Evolutionary conservation across 768 basidiomycete genomes (phyloP), one percentile per base, ranked within the genome.

Genomic region (Inosperma sp.): DNA sequence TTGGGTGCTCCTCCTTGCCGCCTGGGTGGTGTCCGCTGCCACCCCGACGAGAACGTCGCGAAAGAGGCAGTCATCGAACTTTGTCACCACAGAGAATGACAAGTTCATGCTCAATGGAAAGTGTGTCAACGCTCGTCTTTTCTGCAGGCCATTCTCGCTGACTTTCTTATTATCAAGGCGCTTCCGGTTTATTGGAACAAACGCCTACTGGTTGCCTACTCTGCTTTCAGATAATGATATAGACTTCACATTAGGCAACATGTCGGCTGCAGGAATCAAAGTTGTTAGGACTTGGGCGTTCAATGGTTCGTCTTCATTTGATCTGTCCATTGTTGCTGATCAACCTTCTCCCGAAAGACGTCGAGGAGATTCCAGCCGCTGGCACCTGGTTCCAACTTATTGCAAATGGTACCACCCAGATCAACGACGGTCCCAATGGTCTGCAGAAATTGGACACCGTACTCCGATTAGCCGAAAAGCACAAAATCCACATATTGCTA

Each of bases 211-310:
- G 86, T 59, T 88, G 27, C 65, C 75, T 25, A 65, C 70, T 34
- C 61, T 87, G 27, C 82, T 83, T 52, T 62, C 61, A 9, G 75
- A 73, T 22, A 52, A 72, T 36, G 85, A 88, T 58, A 80, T 88
- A 37, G 71, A 76, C 61, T 59, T 69, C 41, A 81, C 83, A 3
- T 62, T 88, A 29, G 72, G 71, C 2, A 80, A 78, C 53, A 83
- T 88, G 48, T 75, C 78, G 10, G 71, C 74, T 2, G 62, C 70
- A 10, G 81, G 80, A 7, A 73, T 83, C 56, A 79, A 69, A 31
- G 82, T 82, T 17, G 77, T 86, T 23, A 73, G 84, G 34, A 70
- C 79, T 3, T 88, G 86, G 86, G 86, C 76, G 14, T 87, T 86
- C 64, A 86, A 86, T 65, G 85, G 83, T 77, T 33, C 30, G 61